A percentile compares a stretch with the other conserved stretches of the same genome.
phyloP scores from a whole-genome alignment of 1,284 basidiomycete genomes.

The Rhizoctonia solani region DNA sequence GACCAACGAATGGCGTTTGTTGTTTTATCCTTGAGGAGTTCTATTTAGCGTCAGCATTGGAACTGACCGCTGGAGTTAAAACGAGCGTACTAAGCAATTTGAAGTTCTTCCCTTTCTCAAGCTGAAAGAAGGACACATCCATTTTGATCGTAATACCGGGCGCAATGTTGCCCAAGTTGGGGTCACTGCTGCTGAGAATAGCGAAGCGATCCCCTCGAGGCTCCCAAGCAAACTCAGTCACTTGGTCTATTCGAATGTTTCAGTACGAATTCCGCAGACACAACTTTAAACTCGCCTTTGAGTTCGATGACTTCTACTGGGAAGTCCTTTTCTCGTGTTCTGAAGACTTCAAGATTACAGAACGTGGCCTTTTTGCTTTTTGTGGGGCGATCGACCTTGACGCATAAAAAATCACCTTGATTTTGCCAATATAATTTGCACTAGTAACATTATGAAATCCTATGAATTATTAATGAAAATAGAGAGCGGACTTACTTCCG shows the following conservation, averaged over 20 bases:
- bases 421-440: slow-evolving; percentile 99
- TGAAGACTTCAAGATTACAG: slow-evolving; percentile 98
- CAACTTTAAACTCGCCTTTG: slow-evolving; percentile 64
- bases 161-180: slow-evolving; percentile 86
- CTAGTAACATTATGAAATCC: slow-evolving; percentile 49
- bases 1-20: slow-evolving; percentile 98
- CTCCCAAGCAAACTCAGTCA: slow-evolving; percentile 98
- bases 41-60: slow-evolving; percentile 48
- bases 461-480: background rate
- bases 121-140: slow-evolving; percentile 94
- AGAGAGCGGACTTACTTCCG: slow-evolving; percentile 75
- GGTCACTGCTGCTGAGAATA: slow-evolving; percentile 92
- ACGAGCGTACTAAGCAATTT: slow-evolving; percentile 72
- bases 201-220: slow-evolving; percentile 95
- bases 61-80: slow-evolving; percentile 30
- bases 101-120: slow-evolving; percentile 94
- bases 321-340: slow-evolving; percentile 96
- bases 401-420: slow-evolving; percentile 97
- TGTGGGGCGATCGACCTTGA: slow-evolving; percentile 99
- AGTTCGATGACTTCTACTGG: slow-evolving; percentile 98
- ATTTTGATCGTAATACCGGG: slow-evolving; percentile 95
- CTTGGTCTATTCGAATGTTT: slow-evolving; percentile 67
- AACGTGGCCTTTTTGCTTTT: slow-evolving; percentile 99
- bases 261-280: background rate
- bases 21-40: slow-evolving; percentile 81